These are phyloP conservation scores for Microbotryomycetes sp. DNA, from an alignment of 1,284 basidiomycete species.

Conservation along the genomic window DNA sequence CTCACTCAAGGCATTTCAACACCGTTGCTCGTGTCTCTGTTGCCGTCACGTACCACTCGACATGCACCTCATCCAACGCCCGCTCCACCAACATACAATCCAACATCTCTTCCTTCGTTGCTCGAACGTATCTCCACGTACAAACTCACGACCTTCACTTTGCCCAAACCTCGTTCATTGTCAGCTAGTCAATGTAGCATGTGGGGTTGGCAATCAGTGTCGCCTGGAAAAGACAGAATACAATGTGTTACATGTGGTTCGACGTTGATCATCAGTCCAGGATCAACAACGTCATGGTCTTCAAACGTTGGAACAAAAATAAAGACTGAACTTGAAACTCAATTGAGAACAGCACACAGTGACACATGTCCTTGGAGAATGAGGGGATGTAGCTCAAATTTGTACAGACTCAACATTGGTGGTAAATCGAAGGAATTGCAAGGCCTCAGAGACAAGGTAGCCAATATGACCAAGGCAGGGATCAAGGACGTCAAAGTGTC, in stretches of 20 bases:
- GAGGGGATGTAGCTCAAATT: slow-evolving; percentile 9
- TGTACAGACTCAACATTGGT: slow-evolving; percentile 12
- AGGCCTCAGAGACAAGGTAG: neutral
- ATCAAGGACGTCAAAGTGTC: neutral
- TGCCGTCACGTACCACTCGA: neutral
- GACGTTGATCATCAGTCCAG: slow-evolving; percentile 3
- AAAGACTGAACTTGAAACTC: neutral
- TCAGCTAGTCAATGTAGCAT: slow-evolving; percentile 11
- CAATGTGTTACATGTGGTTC: slow-evolving; percentile 18
- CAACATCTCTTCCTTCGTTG: slow-evolving; percentile 7
- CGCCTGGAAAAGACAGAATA: slow-evolving; percentile 6
- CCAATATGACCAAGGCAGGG: slow-evolving; percentile 2
- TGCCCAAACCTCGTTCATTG: slow-evolving; percentile 16
- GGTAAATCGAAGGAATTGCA: slow-evolving; percentile 12
- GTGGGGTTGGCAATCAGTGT: slow-evolving; percentile 16
- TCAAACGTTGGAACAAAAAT: neutral
- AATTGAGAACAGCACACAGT: slow-evolving; percentile 1
- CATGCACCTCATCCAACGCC: neutral
- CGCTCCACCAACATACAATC: slow-evolving; percentile 9
- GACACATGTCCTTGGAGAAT: slow-evolving; percentile 21
- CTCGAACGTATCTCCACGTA: slow-evolving; percentile 18
- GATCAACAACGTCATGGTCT: neutral
- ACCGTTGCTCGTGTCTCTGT: neutral
- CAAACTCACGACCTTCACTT: slow-evolving; percentile 17
- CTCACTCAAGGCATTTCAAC: neutral